Base-by-base conservation (phyloP, 2,329 filamentous ascomycete genomes). In the Aspergillus sp. region DNA sequence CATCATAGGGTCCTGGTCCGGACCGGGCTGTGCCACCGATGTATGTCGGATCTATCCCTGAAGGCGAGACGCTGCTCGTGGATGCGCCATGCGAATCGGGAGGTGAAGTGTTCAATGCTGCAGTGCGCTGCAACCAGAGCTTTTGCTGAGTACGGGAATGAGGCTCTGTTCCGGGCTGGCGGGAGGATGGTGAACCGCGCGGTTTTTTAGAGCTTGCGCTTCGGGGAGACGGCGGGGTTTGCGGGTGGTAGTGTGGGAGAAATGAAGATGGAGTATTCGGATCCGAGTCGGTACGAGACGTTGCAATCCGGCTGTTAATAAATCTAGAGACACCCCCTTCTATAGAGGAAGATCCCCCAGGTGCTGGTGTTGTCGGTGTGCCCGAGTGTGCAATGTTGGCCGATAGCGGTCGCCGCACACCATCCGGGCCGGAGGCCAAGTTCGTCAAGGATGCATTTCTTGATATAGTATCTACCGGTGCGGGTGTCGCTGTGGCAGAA, bases 121-220 rank as follows among this genome's bases (percentile, higher is more conserved):
- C 76, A 11, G 77, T 78, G 46, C 77, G 73, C 58, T 80, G 77
- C 43, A 80, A 70, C 74, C 78, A 79, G 12, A 80, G 71, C 59
- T 78, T 79, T 61, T 80, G 78, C 60, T 80, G 77, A 4, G 78
- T 80, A 50, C 78, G 72, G n/a, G 78, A 80, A 17, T 70, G 71
- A 6, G 73, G 70, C 50, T 77, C 74, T n/a, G 65, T 62, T n/a
- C 72, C 71, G 4, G 66, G 66, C n/a, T 68, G 70, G 12, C 71
- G 67, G 7, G 70, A 65, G 17, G 72, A 70, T 31, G 74, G 70
- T 7, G 72, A 74, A 33, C 64, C 66, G 46, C 60, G 70, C 51
- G 60, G 59, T 57, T 64, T 75, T 70, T 62, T 71, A 43, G 60
- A 63, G 23, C 41, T 62, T 45, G 63, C 58, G 11, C 46, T 65